These are phyloP conservation scores for Penicillium sp. DNA, from an alignment of 2,329 filamentous ascomycete genomes.

Conservation along the genomic window DNA sequence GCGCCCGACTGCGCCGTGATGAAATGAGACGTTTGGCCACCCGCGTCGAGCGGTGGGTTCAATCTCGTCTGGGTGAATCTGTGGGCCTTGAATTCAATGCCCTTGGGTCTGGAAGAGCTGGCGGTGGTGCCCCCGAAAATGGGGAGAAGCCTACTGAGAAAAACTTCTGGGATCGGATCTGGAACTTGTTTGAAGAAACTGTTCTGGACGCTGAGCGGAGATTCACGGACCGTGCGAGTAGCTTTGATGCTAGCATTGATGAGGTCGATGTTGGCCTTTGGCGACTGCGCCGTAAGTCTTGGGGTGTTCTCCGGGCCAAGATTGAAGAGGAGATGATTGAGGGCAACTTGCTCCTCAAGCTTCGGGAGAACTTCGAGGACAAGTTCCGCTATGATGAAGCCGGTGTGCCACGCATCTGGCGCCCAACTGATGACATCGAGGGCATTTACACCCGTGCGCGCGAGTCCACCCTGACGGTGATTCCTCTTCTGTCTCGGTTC, in stretches of 20 bases:
- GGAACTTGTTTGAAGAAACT: constrained; percentile 78
- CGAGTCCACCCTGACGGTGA: constrained; percentile 86
- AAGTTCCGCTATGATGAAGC: constrained; percentile 97
- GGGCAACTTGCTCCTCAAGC: constrained; percentile 90
- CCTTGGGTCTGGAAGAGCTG: constrained; percentile 81
- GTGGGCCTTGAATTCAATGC: constrained; percentile 95
- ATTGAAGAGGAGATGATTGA: constrained; percentile 98
- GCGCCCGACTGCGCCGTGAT: constrained; percentile 79
- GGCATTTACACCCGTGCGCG: constrained; percentile 88
- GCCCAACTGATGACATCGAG: constrained; percentile 94
- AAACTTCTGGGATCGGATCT: constrained; percentile 94
- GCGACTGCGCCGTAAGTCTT: constrained; percentile 89
- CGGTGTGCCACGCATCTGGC: constrained; percentile 94
- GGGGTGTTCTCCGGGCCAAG: constrained; percentile 83
- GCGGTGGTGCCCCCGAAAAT: constrained; percentile 74
- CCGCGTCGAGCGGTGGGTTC: constrained; percentile 90
- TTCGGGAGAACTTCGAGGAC: constrained; percentile 97
- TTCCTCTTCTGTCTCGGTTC: constrained; percentile 85
- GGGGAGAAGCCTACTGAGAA: constrained; percentile 77
- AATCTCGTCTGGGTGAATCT: constrained; percentile 80
- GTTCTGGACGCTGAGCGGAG: constrained; percentile 81
- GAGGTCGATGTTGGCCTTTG: constrained; percentile 92
- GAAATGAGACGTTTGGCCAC: constrained; percentile 93
- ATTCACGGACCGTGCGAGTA: constrained; percentile 84
- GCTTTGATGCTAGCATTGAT: constrained; percentile 86